phyloP scores from a whole-genome alignment of 73 alveolate species.

The Paramecium pentaurelia region DNA sequence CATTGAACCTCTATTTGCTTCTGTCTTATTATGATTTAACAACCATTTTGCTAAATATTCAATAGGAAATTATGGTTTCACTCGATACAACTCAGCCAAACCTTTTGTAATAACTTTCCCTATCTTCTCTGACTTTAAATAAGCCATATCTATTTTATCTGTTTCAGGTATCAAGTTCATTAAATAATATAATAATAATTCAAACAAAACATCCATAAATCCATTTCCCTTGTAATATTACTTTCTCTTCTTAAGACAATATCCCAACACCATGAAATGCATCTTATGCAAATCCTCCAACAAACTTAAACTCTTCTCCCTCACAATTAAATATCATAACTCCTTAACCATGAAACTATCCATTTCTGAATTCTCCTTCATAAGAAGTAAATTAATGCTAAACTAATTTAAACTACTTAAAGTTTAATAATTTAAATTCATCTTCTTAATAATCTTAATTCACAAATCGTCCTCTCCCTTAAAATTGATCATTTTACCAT shows the following conservation, averaged over 20 bases:
- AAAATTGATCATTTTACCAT: slow-evolving; percentile 39
- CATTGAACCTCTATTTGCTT: slow-evolving; percentile 39
- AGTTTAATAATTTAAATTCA: background rate
- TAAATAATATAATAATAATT: background rate
- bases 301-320: background rate
- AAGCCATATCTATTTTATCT: slow-evolving; percentile 61
- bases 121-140: slow-evolving; percentile 69
- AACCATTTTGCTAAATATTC: slow-evolving; percentile 92
- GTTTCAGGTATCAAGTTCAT: slow-evolving; percentile 51
- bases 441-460: slow-evolving; percentile 27
- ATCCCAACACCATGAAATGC: background rate
- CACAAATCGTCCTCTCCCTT: slow-evolving; percentile 46
- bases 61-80: slow-evolving; percentile 87
- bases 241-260: background rate
- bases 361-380: slow-evolving; percentile 29
- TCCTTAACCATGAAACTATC: slow-evolving; percentile 1
- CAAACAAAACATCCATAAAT: background rate
- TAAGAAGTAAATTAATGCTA: background rate
- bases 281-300: background rate
- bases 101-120: slow-evolving; percentile 80
- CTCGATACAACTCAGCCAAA: slow-evolving; percentile 78
- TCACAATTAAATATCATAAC: background rate
- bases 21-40: slow-evolving; percentile 72
- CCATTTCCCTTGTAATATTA: background rate
- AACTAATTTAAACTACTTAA: background rate